These are phyloP conservation scores for Rhodotorula glutinis DNA, from an alignment of 1,284 basidiomycete genomes.

Conservation along the genomic window DNA sequence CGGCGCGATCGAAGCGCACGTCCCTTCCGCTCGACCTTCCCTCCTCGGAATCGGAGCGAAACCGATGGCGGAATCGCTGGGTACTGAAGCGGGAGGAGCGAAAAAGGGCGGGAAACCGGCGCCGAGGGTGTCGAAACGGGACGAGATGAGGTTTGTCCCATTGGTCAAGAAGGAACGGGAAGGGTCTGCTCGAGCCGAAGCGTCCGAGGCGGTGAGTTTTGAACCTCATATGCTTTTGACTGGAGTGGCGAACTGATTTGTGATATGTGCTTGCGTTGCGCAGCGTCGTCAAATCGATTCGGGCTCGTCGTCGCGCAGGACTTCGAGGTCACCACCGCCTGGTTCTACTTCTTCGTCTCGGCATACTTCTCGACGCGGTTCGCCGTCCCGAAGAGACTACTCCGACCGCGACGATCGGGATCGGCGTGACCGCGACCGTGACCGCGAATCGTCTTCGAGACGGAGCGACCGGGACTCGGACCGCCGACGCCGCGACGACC, in stretches of 20 bases:
- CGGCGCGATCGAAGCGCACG: conserved; percentile 65
- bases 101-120: conserved; percentile 54
- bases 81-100: conserved; percentile 32
- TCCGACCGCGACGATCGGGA: conserved; percentile 38
- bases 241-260: neutral
- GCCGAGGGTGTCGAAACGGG: conserved; percentile 57
- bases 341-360: conserved; percentile 26
- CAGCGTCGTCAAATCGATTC: conserved; percentile 3
- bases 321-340: conserved; percentile 23
- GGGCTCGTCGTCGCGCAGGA: conserved; percentile 23
- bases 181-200: conserved; percentile 13
- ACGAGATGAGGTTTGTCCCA: conserved; percentile 32
- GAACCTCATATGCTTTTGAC: neutral
- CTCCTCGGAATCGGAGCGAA: conserved; percentile 89
- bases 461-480: conserved; percentile 1
- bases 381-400: neutral
- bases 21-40: conserved; percentile 74
- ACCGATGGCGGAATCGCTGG: conserved; percentile 60
- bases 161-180: conserved; percentile 21
- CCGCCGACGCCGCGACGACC: neutral
- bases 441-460: neutral
- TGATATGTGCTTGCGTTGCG: conserved; percentile 5
- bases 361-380: conserved; percentile 17
- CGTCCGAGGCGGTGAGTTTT: conserved; percentile 5
- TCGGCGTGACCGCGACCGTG: conserved; percentile 4